Base-by-base conservation (phyloP, 139 green algal species). In the Micromonas commoda region DNA sequence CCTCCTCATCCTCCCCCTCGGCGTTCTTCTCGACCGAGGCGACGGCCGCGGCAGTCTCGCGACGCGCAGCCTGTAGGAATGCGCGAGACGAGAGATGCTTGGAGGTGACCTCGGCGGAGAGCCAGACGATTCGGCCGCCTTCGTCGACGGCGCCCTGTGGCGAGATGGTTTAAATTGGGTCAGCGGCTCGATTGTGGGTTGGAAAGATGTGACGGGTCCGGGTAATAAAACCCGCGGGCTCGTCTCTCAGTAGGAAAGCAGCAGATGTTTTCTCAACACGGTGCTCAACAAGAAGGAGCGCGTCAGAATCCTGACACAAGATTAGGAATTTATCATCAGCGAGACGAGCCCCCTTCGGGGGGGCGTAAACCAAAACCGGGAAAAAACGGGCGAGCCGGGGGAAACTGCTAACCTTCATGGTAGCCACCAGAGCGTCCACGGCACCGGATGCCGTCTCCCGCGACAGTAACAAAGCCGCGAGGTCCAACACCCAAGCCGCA, bases 231-330 rank as follows among this genome's bases (percentile, higher is more conserved):
- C n/a, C 45, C 45, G 45, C 45, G 45, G 9, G 9, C 16, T 9
- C 37, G 29, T 75, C 32, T 75, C 68, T 75, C 68, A 75, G 68
- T 37, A 75, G 68, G 68, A 75, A 75, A 75, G 68, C 68, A 75
- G 68, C 68, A 75, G 68, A 75, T 60, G 35, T 39, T 60, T 23
- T 75, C 68, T 75, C 68, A 75, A 61, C 68, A 75, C 9, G 21
- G 35, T n/a, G 61, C n/a, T 57, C 45, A 16, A 57, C 45, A 57
- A 57, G 16, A 57, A 57, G 45, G 45, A 57, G 45, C 45, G 9
- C 45, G 45, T 75, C 68, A 75, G 68, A 75, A 75, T 75, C 68
- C 68, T 75, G 68, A 75, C 68, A 75, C 68, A 75, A 63, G 5
- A 57, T n/a, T 65, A 52, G n/a, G 68, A 75, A 75, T 60, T 39